Percentiles rank a stretch among this genome's conserved stretches.
These are phyloP conservation scores for Hyaloscypha hepaticicola DNA, from an alignment of 495 filamentous ascomycete genomes.

Conservation along the genomic window DNA sequence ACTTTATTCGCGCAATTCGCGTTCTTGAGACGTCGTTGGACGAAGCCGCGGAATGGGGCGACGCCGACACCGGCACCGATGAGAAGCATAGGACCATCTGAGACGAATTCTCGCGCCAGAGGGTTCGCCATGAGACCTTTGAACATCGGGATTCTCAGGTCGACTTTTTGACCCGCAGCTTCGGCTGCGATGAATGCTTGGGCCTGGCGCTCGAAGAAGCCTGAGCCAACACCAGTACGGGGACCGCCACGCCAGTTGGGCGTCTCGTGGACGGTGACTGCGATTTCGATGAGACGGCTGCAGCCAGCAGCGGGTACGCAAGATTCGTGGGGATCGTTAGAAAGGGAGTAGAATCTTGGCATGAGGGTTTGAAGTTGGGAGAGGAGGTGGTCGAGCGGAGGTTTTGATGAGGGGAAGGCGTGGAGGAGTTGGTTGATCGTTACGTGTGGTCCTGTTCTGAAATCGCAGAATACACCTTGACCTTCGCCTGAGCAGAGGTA, in stretches of 20 bases:
- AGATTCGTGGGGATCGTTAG: constrained; percentile 89
- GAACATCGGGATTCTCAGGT: constrained; percentile 90
- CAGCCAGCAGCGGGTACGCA: constrained; percentile 64
- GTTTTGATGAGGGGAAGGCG: constrained; percentile 89
- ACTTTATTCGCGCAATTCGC: constrained; percentile 99
- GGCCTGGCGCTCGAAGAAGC: constrained; percentile 84
- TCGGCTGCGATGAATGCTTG: constrained; percentile 64
- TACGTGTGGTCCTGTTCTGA: constrained; percentile 85
- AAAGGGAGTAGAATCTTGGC: constrained; percentile 97
- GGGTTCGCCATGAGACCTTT: constrained; percentile 98
- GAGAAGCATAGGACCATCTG: constrained; percentile 94
- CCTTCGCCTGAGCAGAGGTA: constrained; percentile 89
- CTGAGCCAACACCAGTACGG: constrained; percentile 72
- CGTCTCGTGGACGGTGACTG: constrained; percentile 89
- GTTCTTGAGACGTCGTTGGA: constrained; percentile 88
- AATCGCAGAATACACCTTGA: constrained; percentile 91
- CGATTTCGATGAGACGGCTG: constrained; percentile 85
- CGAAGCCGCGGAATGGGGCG: constrained; percentile 95
- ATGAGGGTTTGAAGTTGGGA: constrained; percentile 82
- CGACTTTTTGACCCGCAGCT: constrained; percentile 51
- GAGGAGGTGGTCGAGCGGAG: constrained; percentile 77
- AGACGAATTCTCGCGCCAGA: constrained; percentile 80
- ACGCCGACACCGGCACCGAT: constrained; percentile 97
- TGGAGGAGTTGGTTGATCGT: constrained; percentile 80
- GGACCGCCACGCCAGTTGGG: constrained; percentile 69